Evolutionary conservation across 129 eudicot genomes (phyloP).

Genomic region (Heracleum sosnowskyi): DNA sequence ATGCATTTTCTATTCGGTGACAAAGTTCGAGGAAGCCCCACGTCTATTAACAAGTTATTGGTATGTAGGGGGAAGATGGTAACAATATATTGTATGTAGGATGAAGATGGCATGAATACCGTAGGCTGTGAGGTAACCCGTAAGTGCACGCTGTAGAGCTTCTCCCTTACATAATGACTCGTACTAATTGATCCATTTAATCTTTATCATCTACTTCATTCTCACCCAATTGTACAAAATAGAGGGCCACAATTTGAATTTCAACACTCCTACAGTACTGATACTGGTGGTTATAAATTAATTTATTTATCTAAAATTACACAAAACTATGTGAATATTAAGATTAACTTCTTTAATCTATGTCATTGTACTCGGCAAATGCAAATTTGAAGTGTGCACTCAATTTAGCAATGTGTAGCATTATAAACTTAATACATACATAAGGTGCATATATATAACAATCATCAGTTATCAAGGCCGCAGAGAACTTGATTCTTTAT

Average conservation of each 20-base stretch:
- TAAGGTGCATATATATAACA: background rate
- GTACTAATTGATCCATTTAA: background rate
- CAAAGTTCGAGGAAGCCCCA: background rate
- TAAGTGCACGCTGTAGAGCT: too few species aligned
- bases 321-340: background rate
- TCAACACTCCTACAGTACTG: too few species aligned
- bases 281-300: background rate
- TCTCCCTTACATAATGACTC: too few species aligned
- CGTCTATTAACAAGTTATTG: background rate
- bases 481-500: background rate
- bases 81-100: background rate
- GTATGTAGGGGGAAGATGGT: background rate
- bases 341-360: background rate
- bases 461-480: background rate
- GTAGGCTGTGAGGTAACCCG: background rate
- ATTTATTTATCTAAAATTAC: background rate
- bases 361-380: background rate
- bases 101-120: background rate
- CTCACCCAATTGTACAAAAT: background rate
- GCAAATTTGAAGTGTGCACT: background rate
- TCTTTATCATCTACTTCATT: slow-evolving; percentile 29
- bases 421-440: background rate
- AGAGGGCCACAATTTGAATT: too few species aligned
- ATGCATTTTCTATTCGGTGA: background rate
- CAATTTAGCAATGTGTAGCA: background rate